Evolutionary conservation across 2,329 filamentous ascomycete genomes (phyloP).

Genomic region (Tolypocladium ovalisporum): DNA sequence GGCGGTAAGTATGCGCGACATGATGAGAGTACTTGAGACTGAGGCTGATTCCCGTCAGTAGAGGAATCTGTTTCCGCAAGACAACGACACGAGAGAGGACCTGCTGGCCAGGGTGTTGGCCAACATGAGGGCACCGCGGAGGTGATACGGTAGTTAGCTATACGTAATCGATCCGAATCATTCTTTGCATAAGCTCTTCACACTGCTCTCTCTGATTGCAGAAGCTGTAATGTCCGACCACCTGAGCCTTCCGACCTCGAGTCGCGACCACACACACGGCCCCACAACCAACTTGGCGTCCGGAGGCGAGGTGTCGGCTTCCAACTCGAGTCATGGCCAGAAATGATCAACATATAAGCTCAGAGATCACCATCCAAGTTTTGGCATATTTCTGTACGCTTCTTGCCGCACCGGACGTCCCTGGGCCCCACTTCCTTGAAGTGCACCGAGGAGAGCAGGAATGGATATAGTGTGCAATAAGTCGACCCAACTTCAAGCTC

Average conservation of each 20-base stretch:
- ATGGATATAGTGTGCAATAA: not conserved
- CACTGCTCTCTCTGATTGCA: too few relatives aligned
- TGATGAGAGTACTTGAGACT: not conserved
- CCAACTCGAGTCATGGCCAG: not conserved
- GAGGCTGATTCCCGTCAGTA: conserved; percentile 9
- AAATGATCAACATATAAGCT: not conserved
- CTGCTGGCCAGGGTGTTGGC: conserved; percentile 33
- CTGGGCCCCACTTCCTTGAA: not conserved
- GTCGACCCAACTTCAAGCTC: conserved; percentile 2
- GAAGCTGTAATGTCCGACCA: not conserved
- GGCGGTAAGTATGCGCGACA: conserved; percentile 44
- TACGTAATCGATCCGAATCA: not conserved
- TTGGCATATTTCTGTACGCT: not conserved
- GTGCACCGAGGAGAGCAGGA: too few relatives aligned
- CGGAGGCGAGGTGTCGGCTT: not conserved
- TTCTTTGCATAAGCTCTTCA: not conserved
- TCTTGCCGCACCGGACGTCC: not conserved
- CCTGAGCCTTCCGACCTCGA: not conserved
- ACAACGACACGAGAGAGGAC: conserved; percentile 31
- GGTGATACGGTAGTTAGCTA: not conserved
- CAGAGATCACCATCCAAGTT: not conserved
- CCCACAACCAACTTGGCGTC: not conserved
- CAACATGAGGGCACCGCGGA: conserved; percentile 33
- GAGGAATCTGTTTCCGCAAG: conserved; percentile 35
- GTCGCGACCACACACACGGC: not conserved